Base-by-base conservation (phyloP, 2,329 filamentous ascomycete species). In the Xylaria sp. region DNA sequence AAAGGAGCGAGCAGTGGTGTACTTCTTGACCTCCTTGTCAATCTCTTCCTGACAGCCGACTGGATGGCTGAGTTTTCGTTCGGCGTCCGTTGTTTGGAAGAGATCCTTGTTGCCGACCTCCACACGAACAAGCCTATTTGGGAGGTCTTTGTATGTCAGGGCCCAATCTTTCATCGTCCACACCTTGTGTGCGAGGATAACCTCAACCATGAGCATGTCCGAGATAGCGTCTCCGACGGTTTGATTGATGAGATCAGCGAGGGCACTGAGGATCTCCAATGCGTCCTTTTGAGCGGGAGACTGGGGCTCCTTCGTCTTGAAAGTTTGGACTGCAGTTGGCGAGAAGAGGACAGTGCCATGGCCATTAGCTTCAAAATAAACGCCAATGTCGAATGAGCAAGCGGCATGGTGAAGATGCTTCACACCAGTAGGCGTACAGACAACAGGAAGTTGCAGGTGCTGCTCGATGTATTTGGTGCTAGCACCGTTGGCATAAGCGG, bases 381-480 rank as follows among this genome's bases (percentile, higher is more conserved):
- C 94, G 66, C 96, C 96, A 65, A 98, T 91, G 77, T 99, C 96
- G 76, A 97, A 97, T 74, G 94, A 93, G 77, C 93, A 90, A 48
- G 96, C 96, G n/a, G 94, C 96, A 78, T 98, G 96, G 83, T 99
- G 96, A 72, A 99, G 88, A 82, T 98, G 93, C 86, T 99, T 99
- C 71, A 99, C 96, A 74, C 96, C 96, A 0, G 96, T 99, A 15
- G 94, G 91, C 1, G 96, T 98, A 86, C 93, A 97, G 68, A 97
- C 91, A 25, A 97, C 93, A 58, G 94, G 94, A 51, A 99, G 89
- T 77, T 92, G 92, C 65, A 98, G 87, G 73, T 93, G 91, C 80
- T 96, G 92, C 79, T 93, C 89, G 64, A 99, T 92, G 81, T 97
- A 98, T 76, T 92, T 91, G 41, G 96, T 98, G 79, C 93, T 95